Conservation (phyloP, 2,329 filamentous ascomycete genomes). For the Talaromyces marneffei region DNA sequence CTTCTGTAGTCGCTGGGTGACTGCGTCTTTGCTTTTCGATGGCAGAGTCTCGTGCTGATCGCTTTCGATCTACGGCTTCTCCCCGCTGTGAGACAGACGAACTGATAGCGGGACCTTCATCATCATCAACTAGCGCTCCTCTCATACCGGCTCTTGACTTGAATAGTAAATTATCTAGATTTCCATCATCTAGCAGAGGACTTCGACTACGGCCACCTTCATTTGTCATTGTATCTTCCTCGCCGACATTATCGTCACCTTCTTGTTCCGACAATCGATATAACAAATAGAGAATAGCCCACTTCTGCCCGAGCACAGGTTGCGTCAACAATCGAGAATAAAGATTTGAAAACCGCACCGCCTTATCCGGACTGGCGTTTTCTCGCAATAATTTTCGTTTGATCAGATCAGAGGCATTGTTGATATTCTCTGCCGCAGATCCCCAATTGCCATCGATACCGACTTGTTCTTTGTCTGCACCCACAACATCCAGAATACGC, state of each 20-base stretch:
- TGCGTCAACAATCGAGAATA: slow-evolving; percentile 86
- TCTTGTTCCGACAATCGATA: slow-evolving; percentile 69
- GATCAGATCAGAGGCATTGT: slow-evolving; percentile 89
- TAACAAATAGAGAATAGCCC: slow-evolving; percentile 89
- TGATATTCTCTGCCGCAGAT: slow-evolving; percentile 51
- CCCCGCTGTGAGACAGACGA: slow-evolving; percentile 37
- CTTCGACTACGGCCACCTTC: slow-evolving; percentile 29
- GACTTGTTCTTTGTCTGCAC: slow-evolving; percentile 15
- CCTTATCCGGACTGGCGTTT: slow-evolving; percentile 66
- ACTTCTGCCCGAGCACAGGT: slow-evolving; percentile 90
- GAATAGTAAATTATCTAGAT: slow-evolving; percentile 34
- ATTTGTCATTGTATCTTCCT: slow-evolving; percentile 18
- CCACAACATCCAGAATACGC: slow-evolving; percentile 29
- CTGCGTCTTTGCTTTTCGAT: slow-evolving; percentile 20
- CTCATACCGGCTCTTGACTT: slow-evolving; percentile 24
- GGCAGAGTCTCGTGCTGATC: slow-evolving; percentile 20
- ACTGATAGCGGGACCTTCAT: slow-evolving; percentile 35
- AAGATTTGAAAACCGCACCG: slow-evolving; percentile 79
- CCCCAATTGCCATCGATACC: slow-evolving; percentile 20
- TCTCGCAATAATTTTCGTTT: slow-evolving; percentile 78
- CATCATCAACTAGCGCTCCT: slow-evolving; percentile 20
- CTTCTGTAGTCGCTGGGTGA: slow-evolving; percentile 15
- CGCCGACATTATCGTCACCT: slow-evolving; percentile 21
- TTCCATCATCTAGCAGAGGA: slow-evolving; percentile 35
- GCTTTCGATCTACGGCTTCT: slow-evolving; percentile 23